Percentiles rank a stretch among this genome's conserved stretches.
Evolutionary conservation across 2,329 filamentous ascomycete genomes (phyloP).

Genomic region (Fusarium beomiforme): DNA sequence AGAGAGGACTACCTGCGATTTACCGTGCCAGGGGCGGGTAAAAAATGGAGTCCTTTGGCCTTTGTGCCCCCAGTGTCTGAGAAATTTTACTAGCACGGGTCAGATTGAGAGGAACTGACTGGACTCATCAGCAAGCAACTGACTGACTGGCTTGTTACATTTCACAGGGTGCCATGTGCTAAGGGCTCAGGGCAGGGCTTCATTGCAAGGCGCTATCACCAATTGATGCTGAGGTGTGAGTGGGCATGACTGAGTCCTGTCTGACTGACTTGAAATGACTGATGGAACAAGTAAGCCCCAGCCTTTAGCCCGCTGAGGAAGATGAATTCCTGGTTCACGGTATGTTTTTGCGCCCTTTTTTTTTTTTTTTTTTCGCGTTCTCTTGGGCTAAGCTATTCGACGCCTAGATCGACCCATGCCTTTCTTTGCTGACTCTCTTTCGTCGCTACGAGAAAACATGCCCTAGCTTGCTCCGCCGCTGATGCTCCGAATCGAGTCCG

Average conservation of each 20-base stretch:
- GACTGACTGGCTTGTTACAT: slow-evolving; percentile 31
- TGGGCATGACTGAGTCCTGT: slow-evolving; percentile 12
- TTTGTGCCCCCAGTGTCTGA: slow-evolving; percentile 18
- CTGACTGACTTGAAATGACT: slow-evolving; percentile 10
- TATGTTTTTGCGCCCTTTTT: slow-evolving; percentile 28
- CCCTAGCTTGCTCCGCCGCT: slow-evolving; percentile 28
- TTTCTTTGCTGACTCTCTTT: neutral
- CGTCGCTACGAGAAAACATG: no score
- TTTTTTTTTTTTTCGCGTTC: slow-evolving; percentile 2
- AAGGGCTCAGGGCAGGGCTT: slow-evolving; percentile 39
- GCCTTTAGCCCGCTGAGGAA: slow-evolving; percentile 15
- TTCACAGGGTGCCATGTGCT: slow-evolving; percentile 26
- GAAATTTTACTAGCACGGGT: slow-evolving; percentile 40
- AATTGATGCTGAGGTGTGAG: slow-evolving; percentile 30
- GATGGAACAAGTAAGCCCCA: slow-evolving; percentile 18
- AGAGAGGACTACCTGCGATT: slow-evolving; percentile 26
- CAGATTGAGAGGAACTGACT: slow-evolving; percentile 25
- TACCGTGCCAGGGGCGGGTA: slow-evolving; percentile 44
- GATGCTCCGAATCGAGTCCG: slow-evolving; percentile 28
- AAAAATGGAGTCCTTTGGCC: slow-evolving; percentile 33
- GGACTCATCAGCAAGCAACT: slow-evolving; percentile 2
- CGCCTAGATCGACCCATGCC: slow-evolving; percentile 40
- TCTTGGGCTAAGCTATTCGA: slow-evolving; percentile 17
- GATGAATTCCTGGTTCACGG: neutral
- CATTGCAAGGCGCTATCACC: slow-evolving; percentile 1